phyloP scores from a whole-genome alignment of 2,329 filamentous ascomycete genomes.

The Alternaria conjuncta region DNA sequence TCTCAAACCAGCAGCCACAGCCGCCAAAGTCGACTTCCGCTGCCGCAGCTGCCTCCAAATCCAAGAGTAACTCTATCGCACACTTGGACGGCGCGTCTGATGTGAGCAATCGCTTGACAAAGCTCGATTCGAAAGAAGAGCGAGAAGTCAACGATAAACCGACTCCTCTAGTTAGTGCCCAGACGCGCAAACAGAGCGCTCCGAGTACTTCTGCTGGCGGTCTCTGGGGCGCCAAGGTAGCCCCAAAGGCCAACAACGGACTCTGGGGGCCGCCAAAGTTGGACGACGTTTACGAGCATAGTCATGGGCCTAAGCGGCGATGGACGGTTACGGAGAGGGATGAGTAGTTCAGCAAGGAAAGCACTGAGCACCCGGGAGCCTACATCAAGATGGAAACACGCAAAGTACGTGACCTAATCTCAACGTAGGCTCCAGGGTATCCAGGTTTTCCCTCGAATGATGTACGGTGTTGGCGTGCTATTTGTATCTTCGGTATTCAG shows the following conservation, averaged over 20 bases:
- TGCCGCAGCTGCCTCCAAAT: conserved; percentile 9
- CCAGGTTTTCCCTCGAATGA: not conserved
- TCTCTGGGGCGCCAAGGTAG: conserved; percentile 35
- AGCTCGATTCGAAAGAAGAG: conserved; percentile 35
- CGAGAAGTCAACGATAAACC: conserved; percentile 39
- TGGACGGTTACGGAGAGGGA: conserved; percentile 52
- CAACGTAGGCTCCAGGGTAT: not conserved
- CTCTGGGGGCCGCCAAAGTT: conserved; percentile 53
- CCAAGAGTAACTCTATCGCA: conserved; percentile 6
- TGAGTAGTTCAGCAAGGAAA: conserved; percentile 5
- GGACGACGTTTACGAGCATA: conserved; percentile 46
- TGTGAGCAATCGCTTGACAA: conserved; percentile 12
- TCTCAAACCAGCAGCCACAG: conserved; percentile 31
- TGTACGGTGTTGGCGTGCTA: not conserved
- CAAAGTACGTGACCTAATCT: not conserved
- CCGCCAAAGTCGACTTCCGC: conserved; percentile 16
- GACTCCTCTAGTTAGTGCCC: conserved; percentile 32
- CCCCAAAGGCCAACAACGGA: conserved; percentile 37
- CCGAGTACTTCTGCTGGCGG: conserved; percentile 19
- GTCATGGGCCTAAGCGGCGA: conserved; percentile 50
- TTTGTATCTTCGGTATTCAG: not conserved
- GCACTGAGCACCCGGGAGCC: not conserved
- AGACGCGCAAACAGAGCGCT: conserved; percentile 24
- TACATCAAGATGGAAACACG: not conserved
- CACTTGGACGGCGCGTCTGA: conserved; percentile 12